Base-by-base conservation (phyloP, 257 asterid genomes). In the Scutellaria galericulata region DNA sequence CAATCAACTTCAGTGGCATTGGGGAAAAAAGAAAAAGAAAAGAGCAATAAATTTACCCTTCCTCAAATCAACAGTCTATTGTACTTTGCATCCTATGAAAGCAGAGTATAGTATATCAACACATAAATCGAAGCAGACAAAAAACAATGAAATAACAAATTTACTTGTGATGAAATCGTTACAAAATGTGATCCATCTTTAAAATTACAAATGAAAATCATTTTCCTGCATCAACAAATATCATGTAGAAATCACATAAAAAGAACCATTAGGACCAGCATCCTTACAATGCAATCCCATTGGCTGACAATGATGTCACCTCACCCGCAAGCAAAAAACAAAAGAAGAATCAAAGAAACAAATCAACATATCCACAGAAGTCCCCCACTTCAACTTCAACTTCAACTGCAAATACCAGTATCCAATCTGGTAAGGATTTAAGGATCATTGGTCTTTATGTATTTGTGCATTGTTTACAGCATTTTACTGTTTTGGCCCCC, bases 311-410 rank as follows among this genome's bases (percentile, higher is more conserved):
- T 56, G 50, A 66, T 54, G 46, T 41, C 20, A 60, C 15, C 63
- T 61, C 72, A 62, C 24, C 73, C 68, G 13, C 59, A 60, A 60
- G 52, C 68, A 24, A 52, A 71, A 72, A 66, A 70, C 58, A 57
- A 59, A 63, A 70, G 46, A 61, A 44, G 37, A 81, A 52, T 64
- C 60, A 46, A 77, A 70, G 27, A 41, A 65, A 64, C 37, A 65
- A 70, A 74, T 66, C 62, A 55, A 57, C 78, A 66, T 79, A 75
- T 75, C 78, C 66, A 76, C 78, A 69, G 27, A 51, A 66, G 15
- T 39, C 66, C 67, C 72, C 46, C n/a, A 27, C 44, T 61, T 42
- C 56, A 27, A 9, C 24, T 18, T 18, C 18, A 18, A 18, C 39
- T 42, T 57, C 64, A 57, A 50, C 77, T 67, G 70, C 44, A 75